phyloP scores from a whole-genome alignment of 495 filamentous ascomycete species.

The Tuber aestivum region DNA sequence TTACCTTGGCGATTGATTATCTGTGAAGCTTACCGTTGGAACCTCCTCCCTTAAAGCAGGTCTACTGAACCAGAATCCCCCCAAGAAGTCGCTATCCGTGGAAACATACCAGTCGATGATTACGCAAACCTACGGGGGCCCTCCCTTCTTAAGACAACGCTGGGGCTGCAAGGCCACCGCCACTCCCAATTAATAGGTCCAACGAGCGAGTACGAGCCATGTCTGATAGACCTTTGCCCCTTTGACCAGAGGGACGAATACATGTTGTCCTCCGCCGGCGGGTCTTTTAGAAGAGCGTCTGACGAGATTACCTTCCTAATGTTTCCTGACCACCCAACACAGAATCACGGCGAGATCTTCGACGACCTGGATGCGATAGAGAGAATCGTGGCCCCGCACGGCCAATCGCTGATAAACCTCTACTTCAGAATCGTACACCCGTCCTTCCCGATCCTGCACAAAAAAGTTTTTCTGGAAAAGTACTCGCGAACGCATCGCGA shows the following conservation, averaged over 20 bases:
- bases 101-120: conserved; percentile 36
- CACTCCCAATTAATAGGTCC: conserved; percentile 62
- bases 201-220: conserved; percentile 67
- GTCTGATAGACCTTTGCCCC: conserved; percentile 62
- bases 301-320: conserved; percentile 79
- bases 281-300: conserved; percentile 71
- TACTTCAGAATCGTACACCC: conserved; percentile 88
- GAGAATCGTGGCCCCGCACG: conserved; percentile 72
- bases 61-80: conserved; percentile 50
- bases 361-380: conserved; percentile 75
- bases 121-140: conserved; percentile 46
- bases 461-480: conserved; percentile 78
- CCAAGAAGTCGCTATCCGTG: conserved; percentile 18
- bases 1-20: not conserved
- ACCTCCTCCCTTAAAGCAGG: conserved; percentile 52
- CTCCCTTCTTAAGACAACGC: conserved; percentile 57
- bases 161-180: conserved; percentile 58
- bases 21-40: conserved; percentile 30
- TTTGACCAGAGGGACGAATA: conserved; percentile 70
- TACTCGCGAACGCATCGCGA: conserved; percentile 68
- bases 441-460: conserved; percentile 82
- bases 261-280: conserved; percentile 52
- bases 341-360: conserved; percentile 55
- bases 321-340: conserved; percentile 56
- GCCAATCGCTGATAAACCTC: conserved; percentile 70